Percentiles rank a stretch among this genome's conserved stretches.
Evolutionary conservation across 805 yeast species (phyloP).

Genomic region (Debaryomyces castellii): DNA sequence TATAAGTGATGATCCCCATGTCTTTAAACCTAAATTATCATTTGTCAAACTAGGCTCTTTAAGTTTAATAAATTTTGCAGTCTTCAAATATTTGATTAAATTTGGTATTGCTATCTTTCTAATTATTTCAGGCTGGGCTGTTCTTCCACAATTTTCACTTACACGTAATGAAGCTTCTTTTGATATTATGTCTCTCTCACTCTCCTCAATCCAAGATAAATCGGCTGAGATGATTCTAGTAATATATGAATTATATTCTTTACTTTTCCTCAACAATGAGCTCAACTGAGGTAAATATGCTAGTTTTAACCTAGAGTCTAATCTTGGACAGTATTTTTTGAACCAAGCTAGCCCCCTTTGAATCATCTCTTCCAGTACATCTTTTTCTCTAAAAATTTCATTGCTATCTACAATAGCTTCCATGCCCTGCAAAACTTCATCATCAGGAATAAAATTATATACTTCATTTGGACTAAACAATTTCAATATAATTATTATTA

Average conservation of each 20-base stretch:
- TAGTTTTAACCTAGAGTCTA: conserved; percentile 20
- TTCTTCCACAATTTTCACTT: conserved; percentile 80
- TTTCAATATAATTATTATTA: conserved; percentile 44
- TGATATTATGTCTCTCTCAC: conserved; percentile 41
- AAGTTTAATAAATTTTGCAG: conserved; percentile 32
- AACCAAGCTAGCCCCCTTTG: conserved; percentile 47
- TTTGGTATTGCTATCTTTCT: conserved; percentile 55
- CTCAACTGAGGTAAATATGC: conserved; percentile 26
- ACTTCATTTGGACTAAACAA: conserved; percentile 50
- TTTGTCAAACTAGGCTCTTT: conserved; percentile 84
- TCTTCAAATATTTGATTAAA: conserved; percentile 20
- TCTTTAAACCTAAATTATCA: conserved; percentile 86
- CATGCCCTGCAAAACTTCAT: not conserved
- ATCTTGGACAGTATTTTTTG: conserved; percentile 27
- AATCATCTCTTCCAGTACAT: conserved; percentile 23
- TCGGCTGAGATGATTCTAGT: conserved; percentile 50
- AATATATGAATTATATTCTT: conserved; percentile 45
- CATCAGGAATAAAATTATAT: conserved; percentile 46
- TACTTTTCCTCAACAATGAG: conserved; percentile 22
- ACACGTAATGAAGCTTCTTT: conserved; percentile 62
- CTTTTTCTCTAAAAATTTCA: conserved; percentile 31
- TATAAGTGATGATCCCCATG: conserved; percentile 92
- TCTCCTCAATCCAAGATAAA: conserved; percentile 45
- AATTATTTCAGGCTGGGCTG: conserved; percentile 72
- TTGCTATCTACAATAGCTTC: conserved; percentile 7